These are phyloP conservation scores for Heliosperma pusillum DNA, from an alignment of 148 eudicot species.

Conservation along the genomic window DNA sequence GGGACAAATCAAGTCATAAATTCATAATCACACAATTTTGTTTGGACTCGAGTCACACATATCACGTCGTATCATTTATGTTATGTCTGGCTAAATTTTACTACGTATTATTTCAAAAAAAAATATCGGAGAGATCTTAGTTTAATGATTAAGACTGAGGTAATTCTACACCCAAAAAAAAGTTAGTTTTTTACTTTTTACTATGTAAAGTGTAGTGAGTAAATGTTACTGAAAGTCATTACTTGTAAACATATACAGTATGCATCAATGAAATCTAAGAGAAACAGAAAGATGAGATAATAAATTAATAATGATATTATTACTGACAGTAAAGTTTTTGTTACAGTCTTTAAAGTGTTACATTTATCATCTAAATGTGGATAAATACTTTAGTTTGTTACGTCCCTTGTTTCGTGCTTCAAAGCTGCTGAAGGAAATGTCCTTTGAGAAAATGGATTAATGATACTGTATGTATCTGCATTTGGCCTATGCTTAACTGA, in stretches of 20 bases:
- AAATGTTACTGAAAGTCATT: neutral
- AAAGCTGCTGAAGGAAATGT: neutral
- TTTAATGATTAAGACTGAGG: no score
- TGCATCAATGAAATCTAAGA: neutral
- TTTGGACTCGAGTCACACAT: no score
- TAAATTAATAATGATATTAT: neutral
- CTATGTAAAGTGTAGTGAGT: neutral
- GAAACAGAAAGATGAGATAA: slow-evolving; percentile 3
- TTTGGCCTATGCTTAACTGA: neutral
- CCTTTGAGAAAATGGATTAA: neutral
- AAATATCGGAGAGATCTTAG: no score
- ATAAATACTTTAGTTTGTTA: neutral
- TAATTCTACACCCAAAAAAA: no score
- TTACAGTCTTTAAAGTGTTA: neutral
- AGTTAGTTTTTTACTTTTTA: no score
- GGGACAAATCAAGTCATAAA: no score
- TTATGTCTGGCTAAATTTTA: no score
- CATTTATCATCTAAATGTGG: neutral
- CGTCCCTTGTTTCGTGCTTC: neutral
- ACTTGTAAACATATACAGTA: neutral
- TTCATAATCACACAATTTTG: no score
- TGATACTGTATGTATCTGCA: neutral
- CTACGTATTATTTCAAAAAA: no score
- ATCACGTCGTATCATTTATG: no score
- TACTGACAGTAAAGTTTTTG: neutral